phyloP scores from a whole-genome alignment of 345 rosid species.

The Microcos paniculata region DNA sequence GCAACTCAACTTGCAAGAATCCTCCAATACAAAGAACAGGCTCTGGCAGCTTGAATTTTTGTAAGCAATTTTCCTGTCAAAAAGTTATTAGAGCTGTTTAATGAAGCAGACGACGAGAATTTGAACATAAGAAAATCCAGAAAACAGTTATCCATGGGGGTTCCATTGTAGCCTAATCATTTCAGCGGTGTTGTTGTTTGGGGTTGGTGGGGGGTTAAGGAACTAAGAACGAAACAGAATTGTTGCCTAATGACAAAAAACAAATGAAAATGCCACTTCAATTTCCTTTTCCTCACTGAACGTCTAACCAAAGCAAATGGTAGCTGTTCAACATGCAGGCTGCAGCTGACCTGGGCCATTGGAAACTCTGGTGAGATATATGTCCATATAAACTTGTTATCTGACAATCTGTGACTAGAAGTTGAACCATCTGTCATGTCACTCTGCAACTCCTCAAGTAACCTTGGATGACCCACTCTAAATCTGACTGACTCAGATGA shows the following conservation, averaged over 20 bases:
- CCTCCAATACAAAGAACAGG: conserved; percentile 14
- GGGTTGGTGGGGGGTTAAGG: not conserved
- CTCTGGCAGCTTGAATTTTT: conserved; percentile 18
- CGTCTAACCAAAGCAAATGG: not conserved
- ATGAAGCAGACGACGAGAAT: not conserved
- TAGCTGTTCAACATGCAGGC: not conserved
- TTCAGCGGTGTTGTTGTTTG: not conserved
- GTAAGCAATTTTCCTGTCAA: conserved; percentile 13
- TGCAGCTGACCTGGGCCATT: conserved; percentile 33
- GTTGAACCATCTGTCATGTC: conserved; percentile 1
- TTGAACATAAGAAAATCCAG: not conserved
- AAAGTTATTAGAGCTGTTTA: not conserved
- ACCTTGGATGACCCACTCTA: conserved; percentile 33
- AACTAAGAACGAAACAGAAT: not conserved
- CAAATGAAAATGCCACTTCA: not conserved
- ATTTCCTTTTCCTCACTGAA: not conserved
- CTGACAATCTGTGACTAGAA: conserved; percentile 1
- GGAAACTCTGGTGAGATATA: conserved; percentile 43
- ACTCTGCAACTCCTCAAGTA: not conserved
- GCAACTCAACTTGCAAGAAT: conserved; percentile 14
- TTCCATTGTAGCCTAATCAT: not conserved
- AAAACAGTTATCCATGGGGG: not conserved
- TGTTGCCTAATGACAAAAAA: not conserved
- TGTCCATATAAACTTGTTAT: conserved; percentile 34
- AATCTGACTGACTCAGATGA: conserved; percentile 39